phyloP scores from a whole-genome alignment of 306 rosid genomes.

The Malus orientalis region DNA sequence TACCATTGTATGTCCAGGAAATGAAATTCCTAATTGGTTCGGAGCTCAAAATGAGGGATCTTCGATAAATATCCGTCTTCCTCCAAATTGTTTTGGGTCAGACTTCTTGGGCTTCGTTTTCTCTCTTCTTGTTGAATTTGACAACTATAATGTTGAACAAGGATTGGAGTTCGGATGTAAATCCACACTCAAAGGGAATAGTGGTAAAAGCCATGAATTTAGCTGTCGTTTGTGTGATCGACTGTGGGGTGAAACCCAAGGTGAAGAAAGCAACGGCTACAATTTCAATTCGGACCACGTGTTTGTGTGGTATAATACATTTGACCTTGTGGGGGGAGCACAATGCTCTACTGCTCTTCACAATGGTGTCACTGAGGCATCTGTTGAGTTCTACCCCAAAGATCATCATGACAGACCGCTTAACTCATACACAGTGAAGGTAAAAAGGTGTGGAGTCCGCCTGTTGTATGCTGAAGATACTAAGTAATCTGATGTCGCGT shows the following conservation, averaged over 20 bases:
- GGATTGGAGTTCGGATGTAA: not conserved
- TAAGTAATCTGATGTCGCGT: not conserved
- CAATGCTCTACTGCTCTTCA: not conserved
- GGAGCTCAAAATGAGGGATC: not conserved
- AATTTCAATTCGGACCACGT: not conserved
- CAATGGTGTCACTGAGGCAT: not conserved
- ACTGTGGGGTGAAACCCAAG: not conserved
- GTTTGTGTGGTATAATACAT: not conserved
- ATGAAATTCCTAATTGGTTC: not conserved
- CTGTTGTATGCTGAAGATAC: not conserved
- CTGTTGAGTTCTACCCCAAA: not conserved
- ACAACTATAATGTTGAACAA: not conserved
- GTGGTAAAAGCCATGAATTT: not conserved
- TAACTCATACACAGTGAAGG: not conserved
- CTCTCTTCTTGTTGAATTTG: not conserved
- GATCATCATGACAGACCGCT: not conserved
- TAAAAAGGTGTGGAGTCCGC: not conserved
- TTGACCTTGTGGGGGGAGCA: not conserved
- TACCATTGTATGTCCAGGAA: not conserved
- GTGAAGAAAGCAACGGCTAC: not conserved
- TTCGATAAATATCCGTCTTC: not conserved
- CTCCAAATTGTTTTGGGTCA: not conserved
- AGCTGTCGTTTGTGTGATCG: not conserved
- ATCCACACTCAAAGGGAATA: not conserved
- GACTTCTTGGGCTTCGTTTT: not conserved